Percentiles rank a stretch among this genome's conserved stretches.
Evolutionary conservation across 345 rosid genomes (phyloP).

Genomic region (Pistacia vera): DNA sequence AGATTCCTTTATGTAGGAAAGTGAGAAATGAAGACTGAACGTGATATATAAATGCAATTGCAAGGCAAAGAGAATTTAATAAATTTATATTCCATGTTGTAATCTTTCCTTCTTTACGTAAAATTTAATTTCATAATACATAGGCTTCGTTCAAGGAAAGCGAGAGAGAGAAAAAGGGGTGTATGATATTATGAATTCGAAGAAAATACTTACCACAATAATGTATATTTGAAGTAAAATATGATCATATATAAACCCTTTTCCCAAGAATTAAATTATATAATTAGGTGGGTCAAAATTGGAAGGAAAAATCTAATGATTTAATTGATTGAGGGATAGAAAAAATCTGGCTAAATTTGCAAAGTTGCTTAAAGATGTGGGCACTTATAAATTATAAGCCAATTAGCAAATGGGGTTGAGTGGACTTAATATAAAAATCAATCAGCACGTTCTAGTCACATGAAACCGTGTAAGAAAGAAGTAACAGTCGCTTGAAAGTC

Average conservation of each 20-base stretch:
- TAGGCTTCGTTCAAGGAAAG: neutral
- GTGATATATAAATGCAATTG: conserved; percentile 29
- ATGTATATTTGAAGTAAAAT: neutral
- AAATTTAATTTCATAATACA: neutral
- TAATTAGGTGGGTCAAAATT: neutral
- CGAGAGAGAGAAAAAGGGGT: neutral
- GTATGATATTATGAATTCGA: neutral
- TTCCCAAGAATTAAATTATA: too few relatives aligned
- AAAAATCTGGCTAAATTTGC: neutral
- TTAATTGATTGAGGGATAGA: neutral
- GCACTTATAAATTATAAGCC: neutral
- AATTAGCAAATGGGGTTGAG: conserved; percentile 19
- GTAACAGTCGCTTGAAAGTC: conserved; percentile 33
- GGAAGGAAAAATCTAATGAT: neutral
- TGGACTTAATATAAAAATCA: neutral
- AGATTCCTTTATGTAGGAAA: conserved; percentile 24
- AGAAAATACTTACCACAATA: neutral
- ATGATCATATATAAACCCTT: neutral
- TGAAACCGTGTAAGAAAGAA: conserved; percentile 17
- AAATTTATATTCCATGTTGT: conserved; percentile 15
- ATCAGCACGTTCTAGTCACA: conserved; percentile 13
- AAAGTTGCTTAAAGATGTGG: conserved; percentile 1
- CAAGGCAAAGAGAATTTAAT: conserved; percentile 16
- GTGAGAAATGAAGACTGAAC: conserved; percentile 19
- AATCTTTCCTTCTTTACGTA: conserved; percentile 19